Evolutionary conservation across 768 basidiomycete genomes (phyloP), one percentile per base, ranked within the genome.

Genomic region (Serendipita sp.): DNA sequence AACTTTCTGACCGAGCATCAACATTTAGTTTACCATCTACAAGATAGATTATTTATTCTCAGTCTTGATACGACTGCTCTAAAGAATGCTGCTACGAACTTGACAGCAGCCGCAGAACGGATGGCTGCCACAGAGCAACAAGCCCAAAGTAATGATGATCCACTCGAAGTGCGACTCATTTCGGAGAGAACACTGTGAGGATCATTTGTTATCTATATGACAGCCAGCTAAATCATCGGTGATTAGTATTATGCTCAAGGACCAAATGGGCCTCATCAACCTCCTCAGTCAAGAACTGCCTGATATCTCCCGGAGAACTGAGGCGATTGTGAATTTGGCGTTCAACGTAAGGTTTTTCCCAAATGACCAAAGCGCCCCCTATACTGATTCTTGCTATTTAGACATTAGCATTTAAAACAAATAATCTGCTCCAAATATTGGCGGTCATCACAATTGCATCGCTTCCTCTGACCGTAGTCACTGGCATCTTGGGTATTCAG

Each of bases 21-120:
- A 3, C 35, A 24, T n/a, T 18, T 38, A 60, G 56, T 60, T 35
- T 60, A 60, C 37, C 56, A 60, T 35, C 37, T 60, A 8, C 56
- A 60, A 60, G 56, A 60, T 38, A 3, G 56, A 60, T 35, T 60
- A 10, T 60, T 60, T n/a, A 32, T 60, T 60, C 56, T 60, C 30
- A 60, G 56, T 2, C 37, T 60, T 32, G 56, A 60, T 60, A 18
- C 56, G 16, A 60, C 56, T n/a, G 24, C 56, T 38, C 2, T 60
- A 35, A 60, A 60, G 37, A 60, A 60, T 30, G 56, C 56, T 10
- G 56, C 56, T 34, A 37, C 37, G n/a, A 60, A 60, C 18, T 38
- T 60, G n/a, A n/a, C 35, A 32, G 16, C 24, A 3, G 56, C 37
- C 30, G 56, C 56, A 11, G 56, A 60, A n/a, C 4, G 35, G 35